These are phyloP conservation scores for Ramularia collo-cygni DNA, from an alignment of 2,329 filamentous ascomycete species.

Conservation along the genomic window DNA sequence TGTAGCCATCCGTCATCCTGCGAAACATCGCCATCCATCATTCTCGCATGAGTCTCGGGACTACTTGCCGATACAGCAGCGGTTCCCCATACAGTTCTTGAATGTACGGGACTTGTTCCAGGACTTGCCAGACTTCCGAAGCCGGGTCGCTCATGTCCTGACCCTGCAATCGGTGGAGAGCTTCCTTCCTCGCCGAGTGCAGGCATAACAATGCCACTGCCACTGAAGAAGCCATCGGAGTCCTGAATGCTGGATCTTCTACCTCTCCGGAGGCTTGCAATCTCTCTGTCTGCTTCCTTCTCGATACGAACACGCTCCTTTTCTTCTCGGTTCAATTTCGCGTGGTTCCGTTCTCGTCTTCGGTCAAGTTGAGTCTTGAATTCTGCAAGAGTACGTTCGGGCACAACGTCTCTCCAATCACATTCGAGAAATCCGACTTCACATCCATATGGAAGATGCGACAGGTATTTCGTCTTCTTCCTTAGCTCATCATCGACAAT, in stretches of 20 bases:
- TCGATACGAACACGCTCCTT: constrained; percentile 77
- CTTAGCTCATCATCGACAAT: constrained; percentile 79
- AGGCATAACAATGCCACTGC: constrained; percentile 27
- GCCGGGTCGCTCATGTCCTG: constrained; percentile 52
- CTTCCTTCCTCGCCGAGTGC: constrained; percentile 8
- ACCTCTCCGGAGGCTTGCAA: constrained; percentile 59
- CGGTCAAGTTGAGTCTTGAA: constrained; percentile 73
- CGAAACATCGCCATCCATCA: constrained; percentile 32
- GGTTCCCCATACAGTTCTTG: constrained; percentile 91
- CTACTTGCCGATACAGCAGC: constrained; percentile 54
- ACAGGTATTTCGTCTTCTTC: constrained; percentile 77
- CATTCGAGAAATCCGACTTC: constrained; percentile 88
- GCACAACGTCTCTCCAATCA: constrained; percentile 87
- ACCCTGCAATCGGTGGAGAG: constrained; percentile 31
- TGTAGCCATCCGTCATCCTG: constrained; percentile 78
- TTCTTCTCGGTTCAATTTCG: constrained; percentile 81
- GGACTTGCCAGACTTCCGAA: constrained; percentile 67
- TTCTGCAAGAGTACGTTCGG: constrained; percentile 62
- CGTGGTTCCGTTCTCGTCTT: constrained; percentile 67
- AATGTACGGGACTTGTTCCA: constrained; percentile 70
- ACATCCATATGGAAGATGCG: constrained; percentile 82
- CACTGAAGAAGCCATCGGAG: constrained; percentile 31
- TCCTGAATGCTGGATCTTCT: constrained; percentile 46
- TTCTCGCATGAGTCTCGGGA: constrained; percentile 45
- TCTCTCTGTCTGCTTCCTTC: constrained; percentile 64